Evolutionary conservation across 768 basidiomycete species (phyloP), one percentile per base, ranked within the genome.

Genomic region (Mycena maculata): DNA sequence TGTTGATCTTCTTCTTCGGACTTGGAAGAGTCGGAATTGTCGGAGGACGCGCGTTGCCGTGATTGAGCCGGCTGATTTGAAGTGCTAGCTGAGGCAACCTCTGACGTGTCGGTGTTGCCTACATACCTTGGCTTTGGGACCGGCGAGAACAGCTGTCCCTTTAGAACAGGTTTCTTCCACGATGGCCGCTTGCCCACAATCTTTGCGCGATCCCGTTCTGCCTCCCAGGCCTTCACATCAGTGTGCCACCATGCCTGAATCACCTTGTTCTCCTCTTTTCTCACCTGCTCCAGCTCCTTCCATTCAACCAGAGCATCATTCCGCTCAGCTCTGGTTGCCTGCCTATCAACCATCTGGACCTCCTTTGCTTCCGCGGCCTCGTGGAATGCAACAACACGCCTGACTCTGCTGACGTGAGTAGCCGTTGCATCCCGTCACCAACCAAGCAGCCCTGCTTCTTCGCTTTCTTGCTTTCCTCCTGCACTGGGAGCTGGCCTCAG

Each of bases 401-500:
- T n/a, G 48, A 60, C 47, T 60, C 58, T 3, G 30, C 25, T 2
- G 33, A 39, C 12, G 58, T 60, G 7, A 60, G 22, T 2, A 47
- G 23, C 27, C 22, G 33, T 18, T 42, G 44, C 30, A 47, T 9
- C 2, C 58, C 58, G 33, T 60, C 45, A 4, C 58, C 58, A 2
- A 60, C 28, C 45, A 33, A 12, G 10, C 58, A 20, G 30, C 31
- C 28, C 6, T 16, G 6, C 45, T 45, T 44, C 31, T 65, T 65
- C 36, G 63, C 47, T 33, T 45, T 60, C 28, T 47, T 63, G 28
- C 42, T 55, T 27, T 58, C 62, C 28, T 71, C 63, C 12, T 57
- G 55, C 10, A 25, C 66, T 38, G 42, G 23, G 8, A 71, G 38
- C 41, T 71, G 57, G 20, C 38, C 39, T 8, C 58, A 31, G 31